phyloP scores from a whole-genome alignment of 208 protist genomes.

The Leishmania gerbilli region DNA sequence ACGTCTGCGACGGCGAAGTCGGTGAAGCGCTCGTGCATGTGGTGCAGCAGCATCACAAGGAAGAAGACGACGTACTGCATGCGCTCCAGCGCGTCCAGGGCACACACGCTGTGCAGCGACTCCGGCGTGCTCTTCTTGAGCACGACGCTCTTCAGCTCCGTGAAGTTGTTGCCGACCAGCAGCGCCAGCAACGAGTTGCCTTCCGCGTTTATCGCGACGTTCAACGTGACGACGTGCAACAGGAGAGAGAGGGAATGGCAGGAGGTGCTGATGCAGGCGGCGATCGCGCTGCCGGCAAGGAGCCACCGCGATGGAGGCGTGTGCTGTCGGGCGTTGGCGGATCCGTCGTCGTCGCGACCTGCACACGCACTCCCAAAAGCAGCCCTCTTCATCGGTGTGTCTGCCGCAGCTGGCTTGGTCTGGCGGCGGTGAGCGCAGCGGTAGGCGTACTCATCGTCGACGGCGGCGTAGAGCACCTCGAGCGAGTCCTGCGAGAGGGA shows the following conservation, averaged over 20 bases:
- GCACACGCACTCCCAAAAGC: background rate
- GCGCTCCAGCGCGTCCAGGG: conserved; percentile 78
- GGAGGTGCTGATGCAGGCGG: conserved; percentile 37
- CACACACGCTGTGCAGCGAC: conserved; percentile 84
- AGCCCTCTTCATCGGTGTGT: background rate
- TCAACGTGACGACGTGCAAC: conserved; percentile 89
- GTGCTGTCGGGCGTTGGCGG: background rate
- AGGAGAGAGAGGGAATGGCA: conserved; percentile 86
- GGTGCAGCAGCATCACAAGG: conserved; percentile 70
- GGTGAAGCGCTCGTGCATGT: conserved; percentile 28
- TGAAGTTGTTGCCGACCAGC: conserved; percentile 93
- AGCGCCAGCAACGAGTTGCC: conserved; percentile 91
- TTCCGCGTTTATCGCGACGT: conserved; percentile 94
- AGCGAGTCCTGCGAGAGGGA: conserved; percentile 91
- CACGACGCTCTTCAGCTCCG: conserved; percentile 93
- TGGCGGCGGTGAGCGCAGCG: conserved; percentile 5
- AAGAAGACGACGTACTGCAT: conserved; percentile 53
- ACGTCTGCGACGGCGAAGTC: conserved; percentile 36
- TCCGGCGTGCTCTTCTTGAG: conserved; percentile 92
- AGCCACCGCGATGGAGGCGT: conserved; percentile 26
- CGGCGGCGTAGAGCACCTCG: conserved; percentile 60
- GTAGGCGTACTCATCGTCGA: conserved; percentile 22
- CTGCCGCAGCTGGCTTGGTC: background rate
- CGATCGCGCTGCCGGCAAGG: conserved; percentile 27
- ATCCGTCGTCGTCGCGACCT: background rate